A percentile compares a stretch with the other conserved stretches of the same genome.
phyloP scores from a whole-genome alignment of 2,329 filamentous ascomycete species.

The Delphinella strobiligena region DNA sequence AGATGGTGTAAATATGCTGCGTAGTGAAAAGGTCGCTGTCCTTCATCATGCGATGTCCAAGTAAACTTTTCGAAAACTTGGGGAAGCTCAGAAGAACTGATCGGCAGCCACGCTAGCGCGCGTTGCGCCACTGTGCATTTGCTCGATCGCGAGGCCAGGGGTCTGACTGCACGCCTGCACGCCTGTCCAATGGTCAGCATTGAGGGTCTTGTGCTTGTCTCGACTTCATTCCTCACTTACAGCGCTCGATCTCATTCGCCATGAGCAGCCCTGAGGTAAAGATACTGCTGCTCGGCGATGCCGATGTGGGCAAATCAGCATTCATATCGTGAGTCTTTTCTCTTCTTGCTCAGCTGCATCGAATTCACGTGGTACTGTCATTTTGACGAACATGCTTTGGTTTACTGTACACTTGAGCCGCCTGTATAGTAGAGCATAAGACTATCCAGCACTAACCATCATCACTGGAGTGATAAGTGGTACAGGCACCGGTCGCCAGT shows the following conservation, averaged over 20 bases:
- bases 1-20: not conserved
- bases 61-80: constrained; percentile 4
- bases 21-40: constrained; percentile 3
- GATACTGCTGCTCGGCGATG: constrained; percentile 47
- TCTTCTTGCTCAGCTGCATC: constrained; percentile 2
- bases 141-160: too few species aligned
- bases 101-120: not conserved
- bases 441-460: too few species aligned
- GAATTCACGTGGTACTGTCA: too few species aligned
- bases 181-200: not conserved
- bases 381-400: not conserved
- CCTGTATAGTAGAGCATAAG: too few species aligned
- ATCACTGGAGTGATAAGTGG: too few species aligned
- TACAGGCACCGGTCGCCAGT: too few species aligned
- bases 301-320: constrained; percentile 49
- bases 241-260: not conserved
- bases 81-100: not conserved
- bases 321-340: constrained; percentile 44
- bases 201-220: not conserved
- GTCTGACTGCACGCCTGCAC: too few species aligned
- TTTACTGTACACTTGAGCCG: not conserved
- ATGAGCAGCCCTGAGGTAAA: constrained; percentile 26
- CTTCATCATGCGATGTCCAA: constrained; percentile 7
- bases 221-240: not conserved
- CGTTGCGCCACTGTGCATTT: not conserved